These are phyloP conservation scores for Spiraea crenata DNA, from an alignment of 331 rosid species.

Conservation along the genomic window DNA sequence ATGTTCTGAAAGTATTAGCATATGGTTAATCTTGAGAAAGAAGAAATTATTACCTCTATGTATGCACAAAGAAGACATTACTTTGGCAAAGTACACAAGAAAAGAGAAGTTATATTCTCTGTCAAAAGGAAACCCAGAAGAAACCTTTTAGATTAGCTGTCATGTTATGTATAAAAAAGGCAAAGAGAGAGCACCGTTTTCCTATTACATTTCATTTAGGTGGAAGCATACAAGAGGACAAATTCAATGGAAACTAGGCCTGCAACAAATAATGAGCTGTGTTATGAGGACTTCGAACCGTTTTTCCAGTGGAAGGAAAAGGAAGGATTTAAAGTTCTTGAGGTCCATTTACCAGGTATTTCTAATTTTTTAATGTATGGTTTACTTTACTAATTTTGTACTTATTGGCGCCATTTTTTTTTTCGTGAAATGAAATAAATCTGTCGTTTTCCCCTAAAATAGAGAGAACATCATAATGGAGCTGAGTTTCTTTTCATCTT, in stretches of 20 bases:
- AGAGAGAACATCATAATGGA: too few species aligned
- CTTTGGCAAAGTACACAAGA: neutral
- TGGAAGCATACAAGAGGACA: neutral
- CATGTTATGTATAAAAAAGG: neutral
- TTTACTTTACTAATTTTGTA: too few species aligned
- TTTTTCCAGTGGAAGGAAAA: constrained; percentile 48
- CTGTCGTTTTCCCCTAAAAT: too few species aligned
- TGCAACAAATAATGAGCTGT: constrained; percentile 1
- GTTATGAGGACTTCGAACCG: constrained; percentile 62
- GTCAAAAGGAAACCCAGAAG: constrained; percentile 27
- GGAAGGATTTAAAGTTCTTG: constrained; percentile 45
- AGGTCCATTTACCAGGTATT: constrained; percentile 66
- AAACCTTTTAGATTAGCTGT: neutral
- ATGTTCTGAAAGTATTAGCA: neutral
- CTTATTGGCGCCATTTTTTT: too few species aligned
- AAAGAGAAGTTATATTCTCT: constrained; percentile 5
- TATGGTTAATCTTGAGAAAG: neutral
- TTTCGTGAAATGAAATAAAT: too few species aligned
- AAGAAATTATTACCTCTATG: neutral
- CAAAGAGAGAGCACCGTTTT: neutral
- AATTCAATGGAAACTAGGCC: constrained; percentile 9
- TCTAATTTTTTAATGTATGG: neutral
- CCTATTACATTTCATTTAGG: neutral
- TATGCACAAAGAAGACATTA: constrained; percentile 4
- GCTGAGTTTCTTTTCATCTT: too few species aligned